Conservation (phyloP, 2,329 filamentous ascomycete genomes). For the Fusarium phyllophilum region DNA sequence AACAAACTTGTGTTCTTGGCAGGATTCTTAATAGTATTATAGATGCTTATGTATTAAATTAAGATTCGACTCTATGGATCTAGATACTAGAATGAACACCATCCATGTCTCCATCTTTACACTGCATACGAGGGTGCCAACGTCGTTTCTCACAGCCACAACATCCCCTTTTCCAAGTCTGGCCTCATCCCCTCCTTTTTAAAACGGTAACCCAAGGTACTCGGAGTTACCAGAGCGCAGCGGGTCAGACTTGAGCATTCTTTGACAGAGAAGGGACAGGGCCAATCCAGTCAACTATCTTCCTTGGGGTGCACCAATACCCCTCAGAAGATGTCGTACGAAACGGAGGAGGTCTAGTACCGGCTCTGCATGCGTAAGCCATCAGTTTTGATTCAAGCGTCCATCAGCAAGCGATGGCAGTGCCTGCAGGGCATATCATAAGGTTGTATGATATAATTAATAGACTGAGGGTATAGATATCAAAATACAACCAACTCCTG, state of each 20-base stretch:
- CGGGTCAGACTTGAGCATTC: slow-evolving; percentile 7
- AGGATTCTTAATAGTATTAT: background rate
- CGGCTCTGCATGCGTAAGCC: background rate
- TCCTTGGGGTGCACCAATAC: background rate
- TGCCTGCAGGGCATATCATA: background rate
- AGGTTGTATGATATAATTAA: background rate
- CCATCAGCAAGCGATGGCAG: background rate
- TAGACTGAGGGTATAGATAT: background rate
- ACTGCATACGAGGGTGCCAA: background rate
- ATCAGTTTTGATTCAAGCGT: background rate
- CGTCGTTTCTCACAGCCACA: background rate
- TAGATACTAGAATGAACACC: background rate
- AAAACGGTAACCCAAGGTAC: slow-evolving; percentile 1
- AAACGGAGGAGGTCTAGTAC: background rate
- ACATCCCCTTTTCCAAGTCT: background rate
- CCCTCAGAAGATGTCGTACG: background rate
- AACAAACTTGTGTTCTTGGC: background rate
- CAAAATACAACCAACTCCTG: background rate
- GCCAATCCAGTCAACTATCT: background rate
- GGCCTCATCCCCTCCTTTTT: background rate
- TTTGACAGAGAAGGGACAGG: background rate
- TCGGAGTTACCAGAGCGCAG: slow-evolving; percentile 7
- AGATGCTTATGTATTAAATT: background rate
- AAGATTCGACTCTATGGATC: background rate
- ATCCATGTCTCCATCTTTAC: background rate